Evolutionary conservation across 257 asterid genomes (phyloP).

Genomic region (Eucommia ulmoides): DNA sequence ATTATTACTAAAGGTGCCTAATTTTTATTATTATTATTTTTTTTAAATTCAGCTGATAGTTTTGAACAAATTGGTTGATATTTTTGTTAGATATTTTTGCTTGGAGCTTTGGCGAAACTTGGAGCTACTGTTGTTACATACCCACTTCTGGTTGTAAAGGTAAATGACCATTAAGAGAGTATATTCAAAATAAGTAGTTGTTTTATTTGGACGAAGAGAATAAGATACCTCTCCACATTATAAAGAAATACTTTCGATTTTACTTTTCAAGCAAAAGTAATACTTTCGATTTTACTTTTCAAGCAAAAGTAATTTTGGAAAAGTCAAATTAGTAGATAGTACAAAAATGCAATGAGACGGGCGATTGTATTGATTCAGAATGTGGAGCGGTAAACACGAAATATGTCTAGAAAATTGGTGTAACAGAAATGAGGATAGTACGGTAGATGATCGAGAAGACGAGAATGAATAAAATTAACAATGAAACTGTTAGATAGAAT

Average conservation of each 20-base stretch:
- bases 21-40: no score
- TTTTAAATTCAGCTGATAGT: no score
- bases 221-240: background rate
- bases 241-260: background rate
- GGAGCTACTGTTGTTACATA: slow-evolving; percentile 96
- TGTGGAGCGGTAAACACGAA: no score
- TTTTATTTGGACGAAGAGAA: background rate
- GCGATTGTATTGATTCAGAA: no score
- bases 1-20: no score
- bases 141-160: slow-evolving; percentile 95
- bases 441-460: no score
- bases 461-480: no score
- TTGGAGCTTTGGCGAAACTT: slow-evolving; percentile 97
- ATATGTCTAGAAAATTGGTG: no score
- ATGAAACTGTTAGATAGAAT: no score
- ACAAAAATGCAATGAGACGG: no score
- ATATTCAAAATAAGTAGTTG: background rate
- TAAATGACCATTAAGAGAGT: slow-evolving; percentile 9
- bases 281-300: background rate
- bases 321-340: no score
- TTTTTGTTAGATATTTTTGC: slow-evolving; percentile 60
- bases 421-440: no score
- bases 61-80: background rate
- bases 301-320: background rate
- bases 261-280: background rate